Conservation (phyloP, 139 green algal species). For the Pleodorina starrii region DNA sequence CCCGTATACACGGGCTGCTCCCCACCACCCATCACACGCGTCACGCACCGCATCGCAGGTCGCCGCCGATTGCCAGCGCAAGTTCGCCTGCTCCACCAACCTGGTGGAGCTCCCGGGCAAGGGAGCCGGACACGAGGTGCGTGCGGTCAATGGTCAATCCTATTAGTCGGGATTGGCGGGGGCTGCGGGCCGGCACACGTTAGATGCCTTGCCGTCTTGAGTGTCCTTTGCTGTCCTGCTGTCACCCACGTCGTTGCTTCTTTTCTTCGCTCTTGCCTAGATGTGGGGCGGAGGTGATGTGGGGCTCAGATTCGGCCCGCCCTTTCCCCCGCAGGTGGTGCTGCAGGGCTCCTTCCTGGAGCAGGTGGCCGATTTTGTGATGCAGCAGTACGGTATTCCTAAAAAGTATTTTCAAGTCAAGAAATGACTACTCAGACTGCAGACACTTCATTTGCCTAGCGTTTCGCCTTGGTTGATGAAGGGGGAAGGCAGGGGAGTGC, state of each 20-base stretch:
- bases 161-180: too few relatives aligned
- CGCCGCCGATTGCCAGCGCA: conserved; percentile 32
- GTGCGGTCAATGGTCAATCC: too few relatives aligned
- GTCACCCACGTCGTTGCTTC: too few relatives aligned
- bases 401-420: conserved; percentile 49
- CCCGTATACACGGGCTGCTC: neutral
- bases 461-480: too few relatives aligned
- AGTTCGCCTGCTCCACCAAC: conserved; percentile 64
- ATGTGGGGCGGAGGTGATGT: neutral
- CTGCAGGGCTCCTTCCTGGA: conserved; percentile 63
- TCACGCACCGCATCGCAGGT: neutral
- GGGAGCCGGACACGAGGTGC: conserved; percentile 55
- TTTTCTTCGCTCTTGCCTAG: too few relatives aligned
- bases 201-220: too few relatives aligned
- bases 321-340: conserved; percentile 1
- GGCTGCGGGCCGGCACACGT: too few relatives aligned
- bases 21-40: too few relatives aligned
- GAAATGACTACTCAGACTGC: neutral
- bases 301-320: neutral
- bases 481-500: too few relatives aligned
- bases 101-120: conserved; percentile 66
- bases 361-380: conserved; percentile 61
- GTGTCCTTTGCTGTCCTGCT: too few relatives aligned
- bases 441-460: too few relatives aligned
- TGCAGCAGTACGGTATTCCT: conserved; percentile 51